Conservation (phyloP, 139 green algal species). For the Closterium sp. region DNA sequence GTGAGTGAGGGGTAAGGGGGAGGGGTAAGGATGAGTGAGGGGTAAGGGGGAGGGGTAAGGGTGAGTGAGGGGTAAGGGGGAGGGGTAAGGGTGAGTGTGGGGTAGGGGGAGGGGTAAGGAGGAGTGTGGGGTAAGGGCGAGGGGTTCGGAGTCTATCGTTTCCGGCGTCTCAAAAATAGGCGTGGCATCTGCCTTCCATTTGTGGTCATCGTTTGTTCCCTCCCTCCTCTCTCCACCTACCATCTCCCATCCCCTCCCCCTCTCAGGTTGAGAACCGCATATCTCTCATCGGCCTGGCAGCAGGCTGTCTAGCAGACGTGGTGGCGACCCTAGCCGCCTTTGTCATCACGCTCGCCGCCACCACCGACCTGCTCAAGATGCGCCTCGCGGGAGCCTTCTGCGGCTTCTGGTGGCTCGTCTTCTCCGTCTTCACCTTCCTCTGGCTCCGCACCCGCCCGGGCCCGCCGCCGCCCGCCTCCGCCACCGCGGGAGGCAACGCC, state of each 20-base stretch:
- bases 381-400: background rate
- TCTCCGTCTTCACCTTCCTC: conserved; percentile 4
- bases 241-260: background rate
- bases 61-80: too few species aligned
- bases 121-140: background rate
- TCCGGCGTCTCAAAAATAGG: background rate
- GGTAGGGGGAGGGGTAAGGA: background rate
- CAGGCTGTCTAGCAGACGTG: background rate
- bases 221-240: background rate
- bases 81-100: too few species aligned
- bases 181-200: background rate
- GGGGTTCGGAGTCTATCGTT: background rate
- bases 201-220: background rate
- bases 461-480: background rate
- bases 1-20: background rate
- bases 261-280: conserved; percentile 1
- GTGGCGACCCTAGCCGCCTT: background rate
- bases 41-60: background rate
- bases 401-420: background rate
- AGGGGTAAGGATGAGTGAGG: background rate
- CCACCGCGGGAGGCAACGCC: background rate
- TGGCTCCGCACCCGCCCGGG: background rate
- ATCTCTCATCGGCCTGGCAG: background rate
- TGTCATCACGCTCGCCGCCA: background rate
- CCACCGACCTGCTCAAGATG: background rate